Percentiles rank a stretch among this genome's conserved stretches.
Evolutionary conservation across 176 grass and related monocot genomes (phyloP).

Genomic region (Ananas comosus): DNA sequence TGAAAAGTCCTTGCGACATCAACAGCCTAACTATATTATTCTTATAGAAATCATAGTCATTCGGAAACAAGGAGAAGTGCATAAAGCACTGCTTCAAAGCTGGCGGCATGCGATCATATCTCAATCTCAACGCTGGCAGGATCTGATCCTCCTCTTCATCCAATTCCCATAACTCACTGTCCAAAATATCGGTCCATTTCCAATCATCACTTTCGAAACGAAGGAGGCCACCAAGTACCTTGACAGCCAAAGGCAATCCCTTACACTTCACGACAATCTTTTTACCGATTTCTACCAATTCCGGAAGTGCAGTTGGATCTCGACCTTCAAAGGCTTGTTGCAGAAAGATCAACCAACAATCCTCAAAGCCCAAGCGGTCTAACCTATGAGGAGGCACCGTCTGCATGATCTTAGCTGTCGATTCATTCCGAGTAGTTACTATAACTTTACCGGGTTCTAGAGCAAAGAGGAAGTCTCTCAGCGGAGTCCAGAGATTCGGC

Average conservation of each 20-base stretch:
- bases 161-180: conserved; percentile 14
- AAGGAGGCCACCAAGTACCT: background rate
- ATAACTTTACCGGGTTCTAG: background rate
- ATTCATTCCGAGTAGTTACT: background rate
- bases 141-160: conserved; percentile 5
- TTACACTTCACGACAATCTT: background rate
- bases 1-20: conserved; percentile 32
- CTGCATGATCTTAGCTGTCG: background rate
- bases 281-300: background rate
- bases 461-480: background rate
- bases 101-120: conserved; percentile 15
- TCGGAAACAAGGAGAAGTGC: conserved; percentile 35
- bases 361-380: background rate
- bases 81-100: conserved; percentile 17
- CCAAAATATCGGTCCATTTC: background rate
- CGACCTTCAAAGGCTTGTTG: background rate
- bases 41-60: conserved; percentile 22
- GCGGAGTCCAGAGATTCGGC: background rate
- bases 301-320: background rate
- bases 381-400: background rate
- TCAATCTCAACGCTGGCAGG: conserved; percentile 8
- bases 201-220: background rate
- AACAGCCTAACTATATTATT: conserved; percentile 13
- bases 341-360: background rate
- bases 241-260: background rate